Base-by-base conservation (phyloP, 768 basidiomycete species). In the Auricularia auricula-judae region DNA sequence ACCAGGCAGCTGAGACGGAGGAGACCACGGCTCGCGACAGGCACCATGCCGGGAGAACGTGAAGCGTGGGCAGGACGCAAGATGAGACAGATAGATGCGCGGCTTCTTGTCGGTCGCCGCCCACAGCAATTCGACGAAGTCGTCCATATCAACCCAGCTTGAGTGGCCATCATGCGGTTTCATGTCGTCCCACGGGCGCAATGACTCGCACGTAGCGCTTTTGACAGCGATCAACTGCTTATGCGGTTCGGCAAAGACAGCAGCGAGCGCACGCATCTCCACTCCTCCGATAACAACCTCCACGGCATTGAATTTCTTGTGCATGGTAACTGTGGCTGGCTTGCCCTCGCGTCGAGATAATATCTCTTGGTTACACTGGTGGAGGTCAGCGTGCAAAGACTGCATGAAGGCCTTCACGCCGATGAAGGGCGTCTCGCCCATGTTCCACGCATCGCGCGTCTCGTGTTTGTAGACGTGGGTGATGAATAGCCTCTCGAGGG, bases 381-480 rank as follows among this genome's bases (percentile, higher is more conserved):
- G 95, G 77, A 95, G 82, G 71, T 98, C 95, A 56, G 89, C 91
- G 67, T 89, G 86, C 71, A 97, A 86, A 60, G 85, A 83, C 42
- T 86, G 85, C 43, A 95, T 83, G 70, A 86, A 81, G 18, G 85
- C 90, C 73, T 98, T 98, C 43, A 95, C 78, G 3, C 94, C 95
- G 42, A 97, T 82, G 73, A 87, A 87, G 12, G 86, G 84, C 3
- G 88, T 87, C 53, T 86, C 81, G 8, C 93, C 93, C 68, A 86
- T 81, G 5, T 78, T 77, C 93, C 93, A 95, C 29, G 89, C 87
- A 65, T 91, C 86, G 72, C 84, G 77, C 0, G 83, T 83, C 64
- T 93, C 86, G 70, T 95, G 90, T 11, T 88, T 82, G 73, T 97
- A 97, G 16, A 85, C 85, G 72, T 98, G 95, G 65, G 89, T 86